A percentile compares a stretch with the other conserved stretches of the same genome.
phyloP scores from a whole-genome alignment of 192 early-diverging fungal genomes.

The Gonapodya prolifera region DNA sequence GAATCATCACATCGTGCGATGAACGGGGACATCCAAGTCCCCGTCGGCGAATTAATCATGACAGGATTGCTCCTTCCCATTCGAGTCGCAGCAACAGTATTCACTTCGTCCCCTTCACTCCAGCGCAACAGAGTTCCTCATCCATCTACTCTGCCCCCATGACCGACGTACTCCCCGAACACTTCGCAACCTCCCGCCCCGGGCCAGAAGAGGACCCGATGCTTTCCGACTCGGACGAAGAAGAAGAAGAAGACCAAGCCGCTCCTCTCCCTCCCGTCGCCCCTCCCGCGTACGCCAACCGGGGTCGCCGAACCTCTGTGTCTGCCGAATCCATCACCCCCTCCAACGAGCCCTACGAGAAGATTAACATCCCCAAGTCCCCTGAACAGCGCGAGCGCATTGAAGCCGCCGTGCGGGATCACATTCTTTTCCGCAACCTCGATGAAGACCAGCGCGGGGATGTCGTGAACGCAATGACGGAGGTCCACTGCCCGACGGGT shows the following conservation, averaged over 20 bases:
- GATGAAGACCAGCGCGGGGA: constrained; percentile 93
- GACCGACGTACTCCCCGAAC: no score
- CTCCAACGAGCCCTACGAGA: constrained; percentile 60
- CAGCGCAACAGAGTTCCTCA: no score
- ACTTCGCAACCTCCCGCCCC: no score
- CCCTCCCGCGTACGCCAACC: constrained; percentile 54
- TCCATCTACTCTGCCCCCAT: no score
- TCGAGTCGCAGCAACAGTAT: no score
- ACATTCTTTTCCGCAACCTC: constrained; percentile 87
- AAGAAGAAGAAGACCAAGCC: constrained; percentile 41
- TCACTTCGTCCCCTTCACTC: no score
- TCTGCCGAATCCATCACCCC: constrained; percentile 96
- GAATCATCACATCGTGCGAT: no score
- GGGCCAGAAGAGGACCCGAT: no score
- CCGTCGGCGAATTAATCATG: no score
- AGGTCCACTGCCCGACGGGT: constrained; percentile 57
- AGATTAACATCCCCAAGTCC: constrained; percentile 79
- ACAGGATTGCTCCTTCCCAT: no score
- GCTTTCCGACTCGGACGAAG: constrained; percentile 47
- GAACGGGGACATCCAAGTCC: no score
- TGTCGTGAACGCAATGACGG: constrained; percentile 92
- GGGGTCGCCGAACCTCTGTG: constrained; percentile 85
- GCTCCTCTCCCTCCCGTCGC: constrained; percentile 38
- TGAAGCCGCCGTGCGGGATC: constrained; percentile 61
- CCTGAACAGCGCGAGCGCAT: constrained; percentile 75